phyloP scores from a whole-genome alignment of 2,329 filamentous ascomycete species.

The Lojkania enalia region DNA sequence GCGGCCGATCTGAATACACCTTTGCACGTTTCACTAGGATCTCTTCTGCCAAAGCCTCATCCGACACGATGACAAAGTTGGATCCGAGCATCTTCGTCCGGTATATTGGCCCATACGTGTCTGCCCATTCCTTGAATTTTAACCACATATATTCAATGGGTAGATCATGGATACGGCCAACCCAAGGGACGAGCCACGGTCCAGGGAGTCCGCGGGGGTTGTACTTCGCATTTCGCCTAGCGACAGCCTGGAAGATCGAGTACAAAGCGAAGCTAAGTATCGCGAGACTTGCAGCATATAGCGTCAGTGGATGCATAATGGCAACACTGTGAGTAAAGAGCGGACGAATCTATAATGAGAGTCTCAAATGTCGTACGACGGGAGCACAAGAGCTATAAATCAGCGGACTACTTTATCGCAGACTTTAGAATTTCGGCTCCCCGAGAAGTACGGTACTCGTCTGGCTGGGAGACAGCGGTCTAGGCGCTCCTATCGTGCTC shows the following conservation, averaged over 20 bases:
- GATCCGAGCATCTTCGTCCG: conserved; percentile 45
- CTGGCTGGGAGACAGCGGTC: too few species aligned
- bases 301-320: conserved; percentile 48
- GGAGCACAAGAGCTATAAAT: neutral
- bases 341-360: too few species aligned
- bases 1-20: conserved; percentile 56
- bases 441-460: conserved; percentile 17
- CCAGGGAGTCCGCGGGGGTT: conserved; percentile 46
- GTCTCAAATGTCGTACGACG: too few species aligned
- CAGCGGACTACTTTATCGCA: neutral
- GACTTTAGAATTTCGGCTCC: conserved; percentile 24
- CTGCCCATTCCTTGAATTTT: conserved; percentile 52
- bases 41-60: conserved; percentile 58
- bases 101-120: conserved; percentile 41
- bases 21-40: conserved; percentile 57
- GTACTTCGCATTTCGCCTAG: conserved; percentile 43
- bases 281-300: conserved; percentile 42
- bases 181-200: conserved; percentile 43
- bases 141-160: conserved; percentile 52
- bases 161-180: conserved; percentile 42
- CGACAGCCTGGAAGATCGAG: conserved; percentile 38
- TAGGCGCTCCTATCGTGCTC: too few species aligned
- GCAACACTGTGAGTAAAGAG: neutral
- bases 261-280: conserved; percentile 43
- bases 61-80: conserved; percentile 54